A percentile compares a stretch with the other conserved stretches of the same genome.
phyloP scores from a whole-genome alignment of 1,284 basidiomycete species.

The Mrakiaceae sp. region DNA sequence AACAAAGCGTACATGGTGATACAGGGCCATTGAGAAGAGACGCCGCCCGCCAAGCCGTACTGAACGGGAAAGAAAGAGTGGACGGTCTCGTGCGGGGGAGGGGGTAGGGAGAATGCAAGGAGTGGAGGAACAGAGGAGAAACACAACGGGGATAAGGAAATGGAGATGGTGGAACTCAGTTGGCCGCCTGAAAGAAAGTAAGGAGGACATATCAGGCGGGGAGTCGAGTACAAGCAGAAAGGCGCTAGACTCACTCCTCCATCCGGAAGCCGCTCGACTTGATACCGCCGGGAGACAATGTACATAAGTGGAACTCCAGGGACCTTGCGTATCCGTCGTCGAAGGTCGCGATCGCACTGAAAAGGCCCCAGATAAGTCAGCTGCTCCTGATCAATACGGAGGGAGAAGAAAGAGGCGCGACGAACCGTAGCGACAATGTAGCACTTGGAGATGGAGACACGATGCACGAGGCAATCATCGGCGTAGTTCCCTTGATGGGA shows the following conservation, averaged over 20 bases:
- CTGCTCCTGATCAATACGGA: not conserved
- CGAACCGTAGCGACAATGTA: conserved; percentile 83
- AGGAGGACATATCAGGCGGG: not conserved
- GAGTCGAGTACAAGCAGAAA: not conserved
- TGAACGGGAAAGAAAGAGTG: too few relatives aligned
- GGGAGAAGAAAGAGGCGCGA: conserved; percentile 5
- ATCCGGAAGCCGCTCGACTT: conserved; percentile 86
- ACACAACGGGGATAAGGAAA: too few relatives aligned
- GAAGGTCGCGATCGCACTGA: conserved; percentile 80
- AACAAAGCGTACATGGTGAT: too few relatives aligned
- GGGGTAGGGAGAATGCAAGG: too few relatives aligned
- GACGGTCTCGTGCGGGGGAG: too few relatives aligned
- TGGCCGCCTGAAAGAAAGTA: not conserved
- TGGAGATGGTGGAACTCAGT: not conserved
- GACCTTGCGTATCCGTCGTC: conserved; percentile 80
- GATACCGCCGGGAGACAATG: conserved; percentile 78
- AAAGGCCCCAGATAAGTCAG: not conserved
- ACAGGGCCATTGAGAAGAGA: too few relatives aligned
- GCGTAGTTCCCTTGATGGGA: conserved; percentile 93
- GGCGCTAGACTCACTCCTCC: conserved; percentile 21
- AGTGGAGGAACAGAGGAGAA: too few relatives aligned
- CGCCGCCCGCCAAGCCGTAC: too few relatives aligned
- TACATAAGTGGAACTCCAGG: conserved; percentile 95
- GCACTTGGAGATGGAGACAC: conserved; percentile 88
- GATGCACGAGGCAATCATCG: conserved; percentile 94